These are phyloP conservation scores for Trichosanthes truncata DNA, from an alignment of 306 rosid genomes.

Conservation along the genomic window DNA sequence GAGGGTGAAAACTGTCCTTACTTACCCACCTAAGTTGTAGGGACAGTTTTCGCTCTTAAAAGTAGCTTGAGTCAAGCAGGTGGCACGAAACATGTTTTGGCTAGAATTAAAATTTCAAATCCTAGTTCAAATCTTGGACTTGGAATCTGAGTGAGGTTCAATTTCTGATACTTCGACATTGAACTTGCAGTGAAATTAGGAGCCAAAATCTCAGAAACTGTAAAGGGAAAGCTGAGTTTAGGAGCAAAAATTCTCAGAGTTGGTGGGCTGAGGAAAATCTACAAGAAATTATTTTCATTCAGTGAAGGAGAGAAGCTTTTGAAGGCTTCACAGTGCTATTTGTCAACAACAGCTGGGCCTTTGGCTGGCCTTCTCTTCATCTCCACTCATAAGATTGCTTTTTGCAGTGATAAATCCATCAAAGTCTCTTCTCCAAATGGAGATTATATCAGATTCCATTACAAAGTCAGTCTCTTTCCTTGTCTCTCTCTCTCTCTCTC, in stretches of 20 bases:
- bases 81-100: no score
- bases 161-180: background rate
- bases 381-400: background rate
- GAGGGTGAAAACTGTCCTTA: no score
- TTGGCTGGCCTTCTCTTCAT: constrained; percentile 8
- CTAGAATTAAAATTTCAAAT: background rate
- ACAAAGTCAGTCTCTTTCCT: background rate
- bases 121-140: background rate
- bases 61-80: background rate
- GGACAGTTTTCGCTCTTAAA: background rate
- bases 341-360: constrained; percentile 7
- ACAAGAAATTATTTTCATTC: background rate
- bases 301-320: constrained; percentile 1
- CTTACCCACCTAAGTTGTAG: no score
- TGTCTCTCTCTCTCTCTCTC: background rate
- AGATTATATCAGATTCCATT: background rate
- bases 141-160: background rate
- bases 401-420: background rate
- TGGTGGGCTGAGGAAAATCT: background rate
- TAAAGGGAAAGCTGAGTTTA: constrained; percentile 64
- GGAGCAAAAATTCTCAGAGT: constrained; percentile 47
- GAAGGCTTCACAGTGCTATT: constrained; percentile 3
- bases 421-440: background rate
- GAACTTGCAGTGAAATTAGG: constrained; percentile 54
- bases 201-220: constrained; percentile 42